Base-by-base conservation (phyloP, 495 filamentous ascomycete species). In the Penicillium riverlandense region DNA sequence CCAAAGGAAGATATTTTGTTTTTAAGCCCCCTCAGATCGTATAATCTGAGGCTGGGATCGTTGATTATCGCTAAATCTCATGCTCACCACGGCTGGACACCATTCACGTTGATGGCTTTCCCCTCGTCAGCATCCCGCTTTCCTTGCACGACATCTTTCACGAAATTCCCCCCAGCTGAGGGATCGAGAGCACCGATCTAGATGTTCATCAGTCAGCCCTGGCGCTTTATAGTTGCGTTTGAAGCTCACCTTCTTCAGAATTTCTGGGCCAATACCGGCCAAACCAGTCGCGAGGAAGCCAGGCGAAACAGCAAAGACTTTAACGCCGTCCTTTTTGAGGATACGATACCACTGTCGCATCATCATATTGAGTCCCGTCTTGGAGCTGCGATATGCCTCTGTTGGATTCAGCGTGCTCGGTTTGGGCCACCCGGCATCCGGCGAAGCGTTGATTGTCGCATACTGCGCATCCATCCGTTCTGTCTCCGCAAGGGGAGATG, bases 281-380 rank as follows among this genome's bases (percentile, higher is more conserved):
- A 83, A 44, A 0, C 63, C 68, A 1, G 79, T 83, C 0, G 74
- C 79, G 29, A 83, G 50, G 41, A 74, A 75, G 0, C 80, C 80
- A 0, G 80, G 82, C 2, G 59, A 66, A 11, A 83, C 54, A 14
- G 54, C 52, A 63, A 66, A 84, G 0, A 78, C 70, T 56, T 84
- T 84, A 1, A 84, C 79, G 0, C 76, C 76, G 43, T 85, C 81
- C 12, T 74, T 66, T 44, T 65, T 63, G 39, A 85, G 53, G 7
- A 67, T 50, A 7, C 69, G 60, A 15, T 48, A 22, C 79, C 78
- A 85, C 42, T 77, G 72, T 29, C 70, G 63, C 78, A 83, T 80
- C 60, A 83, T 31, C 80, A 84, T 84, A 45, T 84, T 83, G 52
- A 85, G 44, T 7, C 72, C 80, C 0, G 77, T 71, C 64, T 85